Evolutionary conservation across 345 rosid genomes (phyloP).

Genomic region (Populus alba): DNA sequence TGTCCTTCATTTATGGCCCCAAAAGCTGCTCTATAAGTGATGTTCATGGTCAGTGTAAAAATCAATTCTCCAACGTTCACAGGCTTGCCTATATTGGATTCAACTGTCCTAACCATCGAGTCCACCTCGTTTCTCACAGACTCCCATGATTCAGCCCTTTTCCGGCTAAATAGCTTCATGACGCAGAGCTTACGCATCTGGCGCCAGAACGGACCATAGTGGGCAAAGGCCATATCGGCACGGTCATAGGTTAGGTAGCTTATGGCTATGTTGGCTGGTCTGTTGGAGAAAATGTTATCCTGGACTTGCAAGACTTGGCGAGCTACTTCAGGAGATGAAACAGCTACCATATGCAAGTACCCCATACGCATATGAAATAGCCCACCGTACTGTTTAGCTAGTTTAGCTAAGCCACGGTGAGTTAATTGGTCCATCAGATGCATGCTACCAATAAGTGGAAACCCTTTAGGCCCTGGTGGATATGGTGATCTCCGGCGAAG

Average conservation of each 20-base stretch:
- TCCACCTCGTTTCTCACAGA: slow-evolving; percentile 90
- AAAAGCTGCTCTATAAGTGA: slow-evolving; percentile 78
- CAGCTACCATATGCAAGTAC: slow-evolving; percentile 58
- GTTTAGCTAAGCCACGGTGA: slow-evolving; percentile 75
- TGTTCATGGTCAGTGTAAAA: slow-evolving; percentile 68
- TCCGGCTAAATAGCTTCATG: slow-evolving; percentile 86
- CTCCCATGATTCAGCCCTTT: slow-evolving; percentile 89
- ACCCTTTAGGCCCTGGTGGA: slow-evolving; percentile 91
- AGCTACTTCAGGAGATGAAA: slow-evolving; percentile 72
- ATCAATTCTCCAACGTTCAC: slow-evolving; percentile 75
- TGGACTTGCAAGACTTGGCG: slow-evolving; percentile 82
- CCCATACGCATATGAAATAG: slow-evolving; percentile 79
- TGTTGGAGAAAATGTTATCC: slow-evolving; percentile 77
- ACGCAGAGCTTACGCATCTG: slow-evolving; percentile 95
- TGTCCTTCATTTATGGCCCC: slow-evolving; percentile 64
- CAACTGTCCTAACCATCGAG: slow-evolving; percentile 36
- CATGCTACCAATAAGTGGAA: slow-evolving; percentile 86
- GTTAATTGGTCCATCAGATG: slow-evolving; percentile 85
- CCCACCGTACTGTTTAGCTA: slow-evolving; percentile 75
- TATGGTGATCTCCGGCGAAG: slow-evolving; percentile 45
- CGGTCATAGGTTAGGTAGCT: slow-evolving; percentile 81
- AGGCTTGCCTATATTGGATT: slow-evolving; percentile 42
- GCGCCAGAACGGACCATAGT: slow-evolving; percentile 96
- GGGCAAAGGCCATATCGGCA: slow-evolving; percentile 95
- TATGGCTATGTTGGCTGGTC: slow-evolving; percentile 82